Base-by-base conservation (phyloP, 176 grass and related monocot genomes). In the Triticum dicoccoides region DNA sequence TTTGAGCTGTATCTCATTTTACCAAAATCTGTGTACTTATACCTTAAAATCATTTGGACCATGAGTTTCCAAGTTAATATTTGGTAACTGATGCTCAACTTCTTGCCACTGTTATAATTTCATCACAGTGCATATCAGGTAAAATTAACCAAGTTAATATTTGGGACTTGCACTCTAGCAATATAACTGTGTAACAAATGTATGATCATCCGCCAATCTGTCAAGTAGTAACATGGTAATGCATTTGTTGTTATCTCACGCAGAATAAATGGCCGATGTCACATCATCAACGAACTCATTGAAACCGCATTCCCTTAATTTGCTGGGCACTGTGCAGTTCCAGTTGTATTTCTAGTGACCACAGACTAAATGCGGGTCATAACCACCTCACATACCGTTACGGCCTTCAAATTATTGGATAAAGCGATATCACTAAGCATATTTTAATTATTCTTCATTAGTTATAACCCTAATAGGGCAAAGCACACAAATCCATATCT, bases 1-100 rank as follows among this genome's bases (percentile, higher is more conserved):
- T 64, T 13, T 27, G 0, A 49, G 81, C 10, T 67, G 45, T 2
- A 59, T 83, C 86, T 98, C 96, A 54, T 89, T 94, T 95, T 98
- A 49, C 96, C 96, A 89, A 95, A 95, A 80, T 95, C 96, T 45
- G 78, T 44, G 72, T 54, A 18, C 51, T 82, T 95, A 21, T 98
- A 98, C 96, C 96, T 95, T 72, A 37, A 87, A 92, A n/a, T 64
- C 15, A 69, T 74, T 77, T 13, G 35, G 41, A 73, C 47, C 29
- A 64, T 20, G 20, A 32, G 56, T 30, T 58, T 64, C 6, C 15
- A 0, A 49, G 81, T 30, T 30, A 30, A 30, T 0, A 42, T 42
- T 42, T 42, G 41, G 41, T 42, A 42, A 42, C 27, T 78, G 9
- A 54, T 23, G 15, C 20, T 69, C 25, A 69, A 33, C 29, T 20